phyloP scores from a whole-genome alignment of 139 green algal species.

The Choricystis sp. region DNA sequence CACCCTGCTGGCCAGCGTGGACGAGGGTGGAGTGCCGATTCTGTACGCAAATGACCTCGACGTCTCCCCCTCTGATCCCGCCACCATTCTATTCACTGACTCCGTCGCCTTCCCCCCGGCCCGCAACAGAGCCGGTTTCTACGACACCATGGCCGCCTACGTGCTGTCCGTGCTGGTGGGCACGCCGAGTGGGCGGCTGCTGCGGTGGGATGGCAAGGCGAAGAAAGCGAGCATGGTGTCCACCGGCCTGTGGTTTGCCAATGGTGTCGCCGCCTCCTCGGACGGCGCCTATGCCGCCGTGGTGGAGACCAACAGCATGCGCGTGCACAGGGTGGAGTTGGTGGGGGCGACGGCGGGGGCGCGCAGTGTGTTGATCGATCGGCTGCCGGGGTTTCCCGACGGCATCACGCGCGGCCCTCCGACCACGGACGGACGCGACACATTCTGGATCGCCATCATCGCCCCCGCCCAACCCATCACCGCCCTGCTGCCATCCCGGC shows the following conservation, averaged over 20 bases:
- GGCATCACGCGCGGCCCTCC: constrained; percentile 31
- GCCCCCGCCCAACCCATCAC: constrained; percentile 11
- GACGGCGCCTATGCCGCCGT: constrained; percentile 9
- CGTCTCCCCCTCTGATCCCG: constrained; percentile 18
- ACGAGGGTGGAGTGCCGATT: constrained; percentile 8
- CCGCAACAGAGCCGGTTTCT: constrained; percentile 2
- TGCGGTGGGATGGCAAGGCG: constrained; percentile 11
- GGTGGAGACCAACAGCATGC: constrained; percentile 17
- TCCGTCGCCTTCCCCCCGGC: constrained; percentile 8
- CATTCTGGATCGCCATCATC: constrained; percentile 23
- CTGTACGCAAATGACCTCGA: constrained; percentile 39
- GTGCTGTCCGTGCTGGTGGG: constrained; percentile 21
- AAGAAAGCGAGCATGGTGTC: constrained; percentile 9
- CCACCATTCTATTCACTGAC: constrained; percentile 37
- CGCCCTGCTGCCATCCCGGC: constrained; percentile 7
- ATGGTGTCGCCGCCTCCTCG: constrained; percentile 16
- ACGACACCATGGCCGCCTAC: constrained; percentile 21
- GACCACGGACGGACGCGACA: constrained; percentile 17
- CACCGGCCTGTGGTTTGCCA: constrained; percentile 20
- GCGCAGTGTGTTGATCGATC: constrained; percentile 27
- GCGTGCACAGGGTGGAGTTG: constrained; percentile 34
- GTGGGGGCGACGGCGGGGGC: constrained; percentile 36
- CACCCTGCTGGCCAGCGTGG: constrained; percentile 9
- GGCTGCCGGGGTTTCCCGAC: constrained; percentile 53
- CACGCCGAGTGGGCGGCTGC: constrained; percentile 16